Base-by-base conservation (phyloP, 495 filamentous ascomycete species). In the Penicillium odoratum region DNA sequence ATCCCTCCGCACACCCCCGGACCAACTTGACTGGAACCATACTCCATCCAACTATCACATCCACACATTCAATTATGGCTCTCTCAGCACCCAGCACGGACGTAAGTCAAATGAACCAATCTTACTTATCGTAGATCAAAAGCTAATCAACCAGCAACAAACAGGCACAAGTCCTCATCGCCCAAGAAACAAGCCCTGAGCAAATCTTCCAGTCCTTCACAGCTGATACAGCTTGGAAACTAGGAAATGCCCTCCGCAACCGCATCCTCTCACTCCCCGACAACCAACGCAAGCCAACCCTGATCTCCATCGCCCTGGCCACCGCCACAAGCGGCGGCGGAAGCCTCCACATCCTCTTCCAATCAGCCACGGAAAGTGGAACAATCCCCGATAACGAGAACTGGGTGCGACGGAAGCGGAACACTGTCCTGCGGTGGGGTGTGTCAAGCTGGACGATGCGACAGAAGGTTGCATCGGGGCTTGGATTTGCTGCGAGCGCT, bases 381-480 rank as follows among this genome's bases (percentile, higher is more conserved):
- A 85, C 84, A 0, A 62, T 75, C 26, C 80, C 83, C 0, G 88
- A 90, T 62, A 85, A 87, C 58, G 83, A 84, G 60, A 75, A 76
- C 51, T 84, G 83, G 77, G 81, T 84, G 65, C 74, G 76, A 7
- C 74, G 86, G 49, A 90, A 90, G 73, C 78, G 78, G 43, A 83
- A 80, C 55, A 88, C 87, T 2, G 90, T 91, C 16, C 63, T 90
- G 58, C 77, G 88, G n/a, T 92, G 81, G 74, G 87, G 87, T 0
- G 62, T 76, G 53, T 85, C 80, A 40, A 86, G 84, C 10, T 89
- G 85, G 85, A 80, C 81, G 56, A 84, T 90, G 83, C 70, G 78
- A 49, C 74, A 80, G 60, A 85, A 87, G 76, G 82, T 81, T 42
- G 48, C 71, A 16, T 56, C 58, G 10, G 62, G 64, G 6, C 53